A percentile compares a stretch with the other conserved stretches of the same genome.
These are phyloP conservation scores for Medicago lupulina DNA, from an alignment of 306 rosid genomes.

Conservation along the genomic window DNA sequence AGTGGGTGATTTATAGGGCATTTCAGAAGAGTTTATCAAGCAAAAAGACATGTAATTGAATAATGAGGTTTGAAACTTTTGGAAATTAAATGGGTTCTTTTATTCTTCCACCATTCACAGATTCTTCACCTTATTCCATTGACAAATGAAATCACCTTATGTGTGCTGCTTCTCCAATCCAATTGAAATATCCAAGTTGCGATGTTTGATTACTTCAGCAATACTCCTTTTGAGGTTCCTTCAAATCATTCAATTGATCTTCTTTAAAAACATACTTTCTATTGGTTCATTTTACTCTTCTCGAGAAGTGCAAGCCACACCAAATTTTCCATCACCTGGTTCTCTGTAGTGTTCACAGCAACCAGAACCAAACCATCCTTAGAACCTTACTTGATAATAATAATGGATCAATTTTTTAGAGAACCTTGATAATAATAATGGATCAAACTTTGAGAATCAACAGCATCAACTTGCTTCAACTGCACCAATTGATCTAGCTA, in stretches of 20 bases:
- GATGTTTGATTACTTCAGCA: constrained; percentile 52
- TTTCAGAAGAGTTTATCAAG: constrained; percentile 67
- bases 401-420: constrained; percentile 52
- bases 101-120: constrained; percentile 67
- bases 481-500: constrained; percentile 50
- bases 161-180: constrained; percentile 99
- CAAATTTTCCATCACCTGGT: constrained; percentile 38
- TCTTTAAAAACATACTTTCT: constrained; percentile 38
- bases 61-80: constrained; percentile 44
- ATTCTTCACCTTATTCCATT: constrained; percentile 53
- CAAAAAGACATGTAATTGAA: constrained; percentile 63
- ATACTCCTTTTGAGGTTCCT: constrained; percentile 42
- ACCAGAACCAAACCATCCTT: no score
- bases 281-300: constrained; percentile 30
- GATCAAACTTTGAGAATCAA: constrained; percentile 53
- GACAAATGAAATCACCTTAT: constrained; percentile 54
- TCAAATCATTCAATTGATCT: constrained; percentile 38
- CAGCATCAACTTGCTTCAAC: constrained; percentile 45
- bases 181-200: constrained; percentile 54
- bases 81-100: constrained; percentile 58
- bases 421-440: constrained; percentile 37
- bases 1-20: constrained; percentile 91
- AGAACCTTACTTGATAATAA: background rate
- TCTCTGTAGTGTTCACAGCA: constrained; percentile 1
- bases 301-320: constrained; percentile 29